Conservation (phyloP, 2,329 filamentous ascomycete species). For the Phaeomoniella chlamydospora region DNA sequence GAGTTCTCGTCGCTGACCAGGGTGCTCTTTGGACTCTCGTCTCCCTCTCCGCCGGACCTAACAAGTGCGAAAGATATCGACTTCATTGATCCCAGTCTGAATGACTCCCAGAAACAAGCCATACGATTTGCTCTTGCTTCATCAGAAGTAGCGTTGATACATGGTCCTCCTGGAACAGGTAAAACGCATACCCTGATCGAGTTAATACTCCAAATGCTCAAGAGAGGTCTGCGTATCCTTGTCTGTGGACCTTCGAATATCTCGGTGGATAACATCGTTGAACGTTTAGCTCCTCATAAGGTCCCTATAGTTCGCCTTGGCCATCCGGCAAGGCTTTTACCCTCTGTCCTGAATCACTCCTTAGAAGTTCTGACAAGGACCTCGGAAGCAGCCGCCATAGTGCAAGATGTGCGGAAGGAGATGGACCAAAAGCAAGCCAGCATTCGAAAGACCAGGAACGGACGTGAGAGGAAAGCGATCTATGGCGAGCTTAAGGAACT, state of each 20-base stretch:
- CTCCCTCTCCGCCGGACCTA: constrained; percentile 35
- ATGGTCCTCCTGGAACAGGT: constrained; percentile 88
- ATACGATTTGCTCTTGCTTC: constrained; percentile 72
- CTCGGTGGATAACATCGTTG: constrained; percentile 95
- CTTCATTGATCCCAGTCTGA: constrained; percentile 42
- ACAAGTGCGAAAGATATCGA: constrained; percentile 24
- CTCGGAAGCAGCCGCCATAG: constrained; percentile 77
- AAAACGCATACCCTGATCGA: constrained; percentile 97
- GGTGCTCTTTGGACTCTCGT: constrained; percentile 44
- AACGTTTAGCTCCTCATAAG: constrained; percentile 72
- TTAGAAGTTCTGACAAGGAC: constrained; percentile 83
- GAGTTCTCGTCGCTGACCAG: constrained; percentile 44
- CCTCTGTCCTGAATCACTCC: constrained; percentile 76
- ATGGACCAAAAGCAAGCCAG: constrained; percentile 86
- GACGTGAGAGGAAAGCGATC: constrained; percentile 63
- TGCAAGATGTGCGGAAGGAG: constrained; percentile 77
- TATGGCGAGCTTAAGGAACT: constrained; percentile 77
- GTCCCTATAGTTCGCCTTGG: constrained; percentile 80
- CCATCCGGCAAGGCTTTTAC: constrained; percentile 79
- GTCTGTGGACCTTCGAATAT: constrained; percentile 98
- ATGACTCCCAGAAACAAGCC: constrained; percentile 48
- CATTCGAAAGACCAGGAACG: constrained; percentile 73
- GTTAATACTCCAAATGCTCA: constrained; percentile 78
- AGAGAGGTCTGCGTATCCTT: constrained; percentile 57
- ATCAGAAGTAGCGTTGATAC: constrained; percentile 64